These are phyloP conservation scores for Cicer bijugum DNA, from an alignment of 306 rosid genomes.

Conservation along the genomic window DNA sequence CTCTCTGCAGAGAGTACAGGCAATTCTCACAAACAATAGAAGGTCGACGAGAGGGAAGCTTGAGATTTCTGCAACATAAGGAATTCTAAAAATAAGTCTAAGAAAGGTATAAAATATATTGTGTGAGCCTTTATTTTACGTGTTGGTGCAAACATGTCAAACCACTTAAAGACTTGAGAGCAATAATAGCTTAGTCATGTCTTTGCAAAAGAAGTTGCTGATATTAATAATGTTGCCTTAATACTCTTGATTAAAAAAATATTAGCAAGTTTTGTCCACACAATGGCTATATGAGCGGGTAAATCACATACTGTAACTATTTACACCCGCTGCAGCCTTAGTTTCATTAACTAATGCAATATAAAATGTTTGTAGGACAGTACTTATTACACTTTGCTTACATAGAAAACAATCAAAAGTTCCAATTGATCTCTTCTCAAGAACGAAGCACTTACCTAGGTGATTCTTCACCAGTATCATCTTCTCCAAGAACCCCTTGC, in stretches of 20 bases:
- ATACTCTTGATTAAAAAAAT: not conserved
- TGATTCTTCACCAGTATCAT: conserved; percentile 90
- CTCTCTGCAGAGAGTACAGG: conserved; percentile 69
- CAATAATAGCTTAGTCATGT: not conserved
- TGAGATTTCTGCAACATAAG: conserved; percentile 71
- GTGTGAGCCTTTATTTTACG: not conserved
- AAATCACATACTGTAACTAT: conserved; percentile 7
- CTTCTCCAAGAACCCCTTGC: conserved; percentile 95
- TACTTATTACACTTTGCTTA: conserved; percentile 4
- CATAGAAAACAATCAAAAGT: conserved; percentile 29
- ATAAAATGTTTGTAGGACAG: conserved; percentile 22
- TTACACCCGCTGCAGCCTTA: conserved; percentile 26
- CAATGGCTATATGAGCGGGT: conserved; percentile 3
- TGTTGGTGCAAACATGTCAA: not conserved
- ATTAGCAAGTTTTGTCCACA: conserved; percentile 17
- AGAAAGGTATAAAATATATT: conserved; percentile 20
- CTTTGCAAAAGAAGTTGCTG: not conserved
- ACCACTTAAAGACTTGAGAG: conserved; percentile 11
- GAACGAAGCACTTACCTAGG: conserved; percentile 66
- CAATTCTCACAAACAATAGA: conserved; percentile 93
- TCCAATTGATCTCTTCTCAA: conserved; percentile 10
- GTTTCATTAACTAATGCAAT: not conserved
- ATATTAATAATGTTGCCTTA: conserved; percentile 22
- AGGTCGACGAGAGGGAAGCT: conserved; percentile 88
- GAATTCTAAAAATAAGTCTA: conserved; percentile 34